Evolutionary conservation across 345 rosid genomes (phyloP).

Genomic region (Citrus reticulata): DNA sequence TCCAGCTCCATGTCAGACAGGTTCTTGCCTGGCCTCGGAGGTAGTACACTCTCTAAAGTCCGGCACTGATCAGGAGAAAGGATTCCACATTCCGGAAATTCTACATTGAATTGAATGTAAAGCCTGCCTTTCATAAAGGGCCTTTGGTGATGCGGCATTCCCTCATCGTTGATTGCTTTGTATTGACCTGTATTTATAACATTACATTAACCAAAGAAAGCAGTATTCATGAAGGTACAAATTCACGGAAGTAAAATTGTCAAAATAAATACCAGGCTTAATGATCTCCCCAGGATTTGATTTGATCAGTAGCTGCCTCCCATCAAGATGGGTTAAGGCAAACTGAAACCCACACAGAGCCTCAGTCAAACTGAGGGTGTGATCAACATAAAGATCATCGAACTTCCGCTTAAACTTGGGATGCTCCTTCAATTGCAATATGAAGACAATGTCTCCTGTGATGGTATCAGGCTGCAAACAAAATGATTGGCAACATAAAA

Average conservation of each 20-base stretch:
- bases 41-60: slow-evolving; percentile 48
- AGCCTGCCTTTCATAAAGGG: slow-evolving; percentile 71
- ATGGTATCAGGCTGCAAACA: slow-evolving; percentile 40
- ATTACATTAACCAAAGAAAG: not conserved
- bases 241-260: not conserved
- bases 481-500: not conserved
- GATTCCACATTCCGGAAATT: slow-evolving; percentile 50
- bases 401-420: slow-evolving; percentile 46
- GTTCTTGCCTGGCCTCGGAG: slow-evolving; percentile 32
- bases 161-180: slow-evolving; percentile 54
- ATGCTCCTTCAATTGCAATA: slow-evolving; percentile 51
- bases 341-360: slow-evolving; percentile 72
- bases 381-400: slow-evolving; percentile 44
- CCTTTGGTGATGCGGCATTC: slow-evolving; percentile 55
- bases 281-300: slow-evolving; percentile 60
- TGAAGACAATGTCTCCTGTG: slow-evolving; percentile 48
- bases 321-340: slow-evolving; percentile 53
- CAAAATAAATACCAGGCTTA: slow-evolving; percentile 42
- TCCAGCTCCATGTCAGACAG: slow-evolving; percentile 59
- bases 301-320: slow-evolving; percentile 62
- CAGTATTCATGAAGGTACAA: not conserved
- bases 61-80: slow-evolving; percentile 45
- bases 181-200: slow-evolving; percentile 33
- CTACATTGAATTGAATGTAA: slow-evolving; percentile 54
- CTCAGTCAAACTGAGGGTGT: slow-evolving; percentile 49